Evolutionary conservation across 139 green algal genomes (phyloP).

Genomic region (Micromonas pusilla): DNA sequence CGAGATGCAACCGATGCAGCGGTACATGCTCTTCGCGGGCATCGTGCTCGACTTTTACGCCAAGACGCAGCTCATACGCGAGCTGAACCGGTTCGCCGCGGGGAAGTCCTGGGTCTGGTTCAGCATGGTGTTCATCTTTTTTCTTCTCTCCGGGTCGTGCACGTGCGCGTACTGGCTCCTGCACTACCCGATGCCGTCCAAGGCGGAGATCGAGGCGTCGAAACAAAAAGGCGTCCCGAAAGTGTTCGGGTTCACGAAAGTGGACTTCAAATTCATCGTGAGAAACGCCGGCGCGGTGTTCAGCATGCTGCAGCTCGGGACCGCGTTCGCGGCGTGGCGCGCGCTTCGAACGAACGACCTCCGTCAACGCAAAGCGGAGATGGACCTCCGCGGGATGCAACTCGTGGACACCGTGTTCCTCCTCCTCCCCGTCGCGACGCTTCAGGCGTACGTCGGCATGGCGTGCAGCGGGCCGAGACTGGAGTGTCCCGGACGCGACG

Average conservation of each 20-base stretch:
- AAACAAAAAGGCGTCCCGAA: neutral
- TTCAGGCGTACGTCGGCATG: constrained; percentile 39
- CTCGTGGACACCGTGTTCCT: constrained; percentile 42
- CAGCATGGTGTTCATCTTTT: constrained; percentile 28
- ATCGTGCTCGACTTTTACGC: constrained; percentile 39
- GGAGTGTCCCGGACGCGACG: constrained; percentile 20
- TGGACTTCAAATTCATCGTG: constrained; percentile 22
- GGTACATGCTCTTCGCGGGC: constrained; percentile 35
- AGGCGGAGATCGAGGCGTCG: neutral
- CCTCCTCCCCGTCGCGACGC: constrained; percentile 30
- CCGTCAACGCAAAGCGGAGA: constrained; percentile 35
- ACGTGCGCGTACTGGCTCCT: constrained; percentile 38
- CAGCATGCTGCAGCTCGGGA: constrained; percentile 37
- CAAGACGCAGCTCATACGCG: constrained; percentile 28
- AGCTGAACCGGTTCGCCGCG: constrained; percentile 31
- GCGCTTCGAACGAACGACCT: constrained; percentile 32
- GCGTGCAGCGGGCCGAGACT: constrained; percentile 12
- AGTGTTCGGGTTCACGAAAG: constrained; percentile 34
- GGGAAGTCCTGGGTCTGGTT: constrained; percentile 23
- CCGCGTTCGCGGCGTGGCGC: constrained; percentile 35
- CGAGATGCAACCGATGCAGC: constrained; percentile 34
- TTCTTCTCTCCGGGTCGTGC: constrained; percentile 19
- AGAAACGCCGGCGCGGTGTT: constrained; percentile 33
- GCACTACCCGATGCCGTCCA: constrained; percentile 36
- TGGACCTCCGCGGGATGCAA: constrained; percentile 44